These are phyloP conservation scores for Fusarium falciforme DNA, from an alignment of 2,329 filamentous ascomycete species.

Conservation along the genomic window DNA sequence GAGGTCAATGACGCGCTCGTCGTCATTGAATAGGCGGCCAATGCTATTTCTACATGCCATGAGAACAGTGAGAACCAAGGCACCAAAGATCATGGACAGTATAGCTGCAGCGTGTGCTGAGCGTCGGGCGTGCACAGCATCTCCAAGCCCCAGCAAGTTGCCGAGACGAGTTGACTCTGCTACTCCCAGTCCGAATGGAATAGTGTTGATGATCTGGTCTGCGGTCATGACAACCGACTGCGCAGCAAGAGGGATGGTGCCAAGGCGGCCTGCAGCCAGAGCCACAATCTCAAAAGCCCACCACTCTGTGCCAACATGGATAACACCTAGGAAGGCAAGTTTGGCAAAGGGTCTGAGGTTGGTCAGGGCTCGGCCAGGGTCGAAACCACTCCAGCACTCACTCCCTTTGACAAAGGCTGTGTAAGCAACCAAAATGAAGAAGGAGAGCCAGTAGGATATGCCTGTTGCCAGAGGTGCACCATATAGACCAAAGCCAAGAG, in stretches of 20 bases:
- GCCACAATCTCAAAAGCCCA: conserved; percentile 95
- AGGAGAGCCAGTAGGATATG: conserved; percentile 87
- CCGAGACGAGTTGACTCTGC: conserved; percentile 82
- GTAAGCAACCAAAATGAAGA: conserved; percentile 80
- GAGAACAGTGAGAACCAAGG: conserved; percentile 73
- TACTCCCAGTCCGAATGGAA: conserved; percentile 88
- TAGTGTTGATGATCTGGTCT: conserved; percentile 85
- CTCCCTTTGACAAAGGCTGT: conserved; percentile 75
- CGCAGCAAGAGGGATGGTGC: conserved; percentile 82
- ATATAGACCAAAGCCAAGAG: conserved; percentile 75
- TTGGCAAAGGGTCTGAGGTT: conserved; percentile 78
- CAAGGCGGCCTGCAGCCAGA: conserved; percentile 81
- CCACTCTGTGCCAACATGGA: conserved; percentile 92
- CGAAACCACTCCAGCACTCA: conserved; percentile 82
- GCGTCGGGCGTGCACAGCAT: conserved; percentile 73
- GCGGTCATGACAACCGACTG: conserved; percentile 92
- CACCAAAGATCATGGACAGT: conserved; percentile 76
- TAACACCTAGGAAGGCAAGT: conserved; percentile 79
- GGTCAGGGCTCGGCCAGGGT: conserved; percentile 70
- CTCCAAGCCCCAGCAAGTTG: conserved; percentile 79
- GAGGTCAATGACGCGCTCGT: conserved; percentile 75
- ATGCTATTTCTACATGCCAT: conserved; percentile 79
- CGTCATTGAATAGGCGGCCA: conserved; percentile 84
- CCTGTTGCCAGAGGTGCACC: conserved; percentile 86
- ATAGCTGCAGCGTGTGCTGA: conserved; percentile 81